Evolutionary conservation across 306 rosid species (phyloP), one percentile per base, ranked within the genome.

Genomic region (Citrullus amarus): DNA sequence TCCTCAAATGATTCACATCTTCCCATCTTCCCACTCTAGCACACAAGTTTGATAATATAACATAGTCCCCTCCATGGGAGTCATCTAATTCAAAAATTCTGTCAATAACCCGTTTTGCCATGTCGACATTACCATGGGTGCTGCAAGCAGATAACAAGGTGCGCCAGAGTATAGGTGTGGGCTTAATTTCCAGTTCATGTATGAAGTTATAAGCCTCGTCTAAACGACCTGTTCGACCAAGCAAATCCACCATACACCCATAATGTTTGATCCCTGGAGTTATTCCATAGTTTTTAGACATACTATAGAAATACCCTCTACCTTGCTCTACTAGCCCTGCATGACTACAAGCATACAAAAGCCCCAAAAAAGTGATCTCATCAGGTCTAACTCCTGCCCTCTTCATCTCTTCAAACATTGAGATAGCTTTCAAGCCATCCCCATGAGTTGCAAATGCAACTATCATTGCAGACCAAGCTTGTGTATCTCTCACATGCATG

Each of bases 201-300:
- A 89, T 83, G 88, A 91, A 93, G 68, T 85, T 84, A 81, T 85
- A 93, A 22, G 97, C 92, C 85, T 91, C 93, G 2, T 78, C 82
- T 80, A 93, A 82, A 48, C 67, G 78, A 41, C 97, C 97, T 4
- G 98, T 86, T 78, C 97, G 91, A 80, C 93, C 89, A 14, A 91
- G 89, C 84, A 93, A 83, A 87, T 91, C 98, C 48, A 91, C 91
- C 96, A 93, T 89, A 86, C 97, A 91, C 9, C 98, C 98, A 75
- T 90, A 88, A 80, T 93, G 98, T 84, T 91, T 91, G 77, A 89
- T 82, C 76, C 88, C 79, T 0, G 93, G 97, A 79, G 83, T 74
- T 81, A 91, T 84, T 57, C 91, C 88, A 79, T 87, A 87, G 78
- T 79, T 82, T 63, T 82, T 76, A 25, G 75, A 82, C 98, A 93